phyloP scores from a whole-genome alignment of 306 rosid genomes.

The Rosa rugosa region DNA sequence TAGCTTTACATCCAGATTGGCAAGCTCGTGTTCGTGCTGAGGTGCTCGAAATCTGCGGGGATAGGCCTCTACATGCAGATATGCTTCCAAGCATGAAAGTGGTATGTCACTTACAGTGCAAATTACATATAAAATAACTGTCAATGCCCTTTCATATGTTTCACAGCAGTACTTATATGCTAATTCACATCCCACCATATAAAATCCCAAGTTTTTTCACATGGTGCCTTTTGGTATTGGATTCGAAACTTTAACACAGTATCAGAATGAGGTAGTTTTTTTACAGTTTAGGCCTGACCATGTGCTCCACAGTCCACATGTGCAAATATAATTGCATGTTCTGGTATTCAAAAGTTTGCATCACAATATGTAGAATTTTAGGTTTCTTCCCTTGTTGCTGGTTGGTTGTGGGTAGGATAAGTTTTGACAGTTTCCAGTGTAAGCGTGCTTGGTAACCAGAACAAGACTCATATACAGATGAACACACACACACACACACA shows the following conservation, averaged over 20 bases:
- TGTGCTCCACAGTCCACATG: neutral
- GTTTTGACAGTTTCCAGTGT: neutral
- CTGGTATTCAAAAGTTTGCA: neutral
- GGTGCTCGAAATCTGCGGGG: conserved; percentile 19
- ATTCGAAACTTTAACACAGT: too few species aligned
- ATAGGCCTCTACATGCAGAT: conserved; percentile 16
- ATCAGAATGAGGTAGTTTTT: too few species aligned
- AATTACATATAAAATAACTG: neutral
- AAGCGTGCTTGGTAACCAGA: neutral
- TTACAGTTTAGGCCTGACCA: neutral
- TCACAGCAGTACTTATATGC: too few species aligned
- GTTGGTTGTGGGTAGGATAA: neutral
- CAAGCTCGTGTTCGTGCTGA: conserved; percentile 35
- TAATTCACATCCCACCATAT: too few species aligned
- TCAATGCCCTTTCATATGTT: neutral
- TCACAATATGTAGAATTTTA: neutral
- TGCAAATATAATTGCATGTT: neutral
- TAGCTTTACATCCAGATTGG: conserved; percentile 37
- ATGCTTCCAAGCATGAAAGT: conserved; percentile 35
- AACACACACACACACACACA: too few species aligned
- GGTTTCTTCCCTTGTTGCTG: neutral
- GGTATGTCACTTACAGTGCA: conserved; percentile 2
- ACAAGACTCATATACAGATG: neutral
- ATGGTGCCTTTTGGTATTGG: too few species aligned
- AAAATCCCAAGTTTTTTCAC: too few species aligned